These are phyloP conservation scores for Chrysanthemum makinoi DNA, from an alignment of 129 eudicot species.

Conservation along the genomic window DNA sequence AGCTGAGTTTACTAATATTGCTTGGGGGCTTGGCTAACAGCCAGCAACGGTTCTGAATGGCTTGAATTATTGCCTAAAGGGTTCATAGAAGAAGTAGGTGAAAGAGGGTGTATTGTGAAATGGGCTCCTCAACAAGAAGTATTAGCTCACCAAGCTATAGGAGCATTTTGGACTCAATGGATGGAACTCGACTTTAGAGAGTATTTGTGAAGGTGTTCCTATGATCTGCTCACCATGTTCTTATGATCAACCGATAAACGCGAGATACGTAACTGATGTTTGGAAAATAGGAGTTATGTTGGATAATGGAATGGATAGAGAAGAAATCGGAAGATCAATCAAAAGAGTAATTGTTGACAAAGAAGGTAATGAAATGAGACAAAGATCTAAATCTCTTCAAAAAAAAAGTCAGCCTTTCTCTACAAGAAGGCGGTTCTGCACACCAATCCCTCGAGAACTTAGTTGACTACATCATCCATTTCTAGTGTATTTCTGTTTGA, in stretches of 20 bases:
- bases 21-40: conserved; percentile 56
- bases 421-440: conserved; percentile 25
- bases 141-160: conserved; percentile 45
- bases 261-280: conserved; percentile 24
- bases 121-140: conserved; percentile 62
- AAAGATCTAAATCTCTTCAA: conserved; percentile 19
- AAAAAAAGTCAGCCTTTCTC: conserved; percentile 23
- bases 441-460: neutral
- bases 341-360: neutral
- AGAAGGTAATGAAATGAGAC: conserved; percentile 28
- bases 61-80: conserved; percentile 37
- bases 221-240: conserved; percentile 53
- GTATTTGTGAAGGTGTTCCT: conserved; percentile 59
- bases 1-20: conserved; percentile 34
- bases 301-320: conserved; percentile 6
- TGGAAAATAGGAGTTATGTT: conserved; percentile 30
- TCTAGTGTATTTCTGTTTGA: too few relatives aligned
- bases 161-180: conserved; percentile 58
- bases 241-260: conserved; percentile 46
- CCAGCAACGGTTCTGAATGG: conserved; percentile 41
- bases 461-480: too few relatives aligned
- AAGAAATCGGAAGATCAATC: conserved; percentile 9
- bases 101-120: conserved; percentile 39
- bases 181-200: conserved; percentile 58
- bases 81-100: conserved; percentile 31